phyloP scores from a whole-genome alignment of 2,329 filamentous ascomycete species.

The Fusarium citri region DNA sequence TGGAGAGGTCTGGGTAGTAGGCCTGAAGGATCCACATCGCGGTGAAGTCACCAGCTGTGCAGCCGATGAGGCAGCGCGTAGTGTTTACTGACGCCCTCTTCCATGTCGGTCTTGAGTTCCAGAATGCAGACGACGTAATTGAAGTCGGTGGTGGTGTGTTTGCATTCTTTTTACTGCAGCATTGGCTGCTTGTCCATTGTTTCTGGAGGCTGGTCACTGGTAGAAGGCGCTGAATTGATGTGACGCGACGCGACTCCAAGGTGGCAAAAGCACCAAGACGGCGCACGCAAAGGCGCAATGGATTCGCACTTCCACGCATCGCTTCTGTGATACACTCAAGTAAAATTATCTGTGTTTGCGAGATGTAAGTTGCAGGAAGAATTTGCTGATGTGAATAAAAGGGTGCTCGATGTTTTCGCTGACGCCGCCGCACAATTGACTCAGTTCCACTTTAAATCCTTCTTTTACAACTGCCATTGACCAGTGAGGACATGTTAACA shows the following conservation, averaged over 20 bases:
- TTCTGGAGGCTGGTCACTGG: constrained; percentile 1
- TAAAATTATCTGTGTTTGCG: background rate
- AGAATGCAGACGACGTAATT: constrained; percentile 44
- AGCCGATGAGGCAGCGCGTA: constrained; percentile 65
- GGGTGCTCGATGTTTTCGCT: background rate
- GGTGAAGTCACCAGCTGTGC: constrained; percentile 67
- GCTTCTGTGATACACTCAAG: rapidly evolving
- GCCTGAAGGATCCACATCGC: constrained; percentile 67
- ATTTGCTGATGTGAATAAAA: background rate
- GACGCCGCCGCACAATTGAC: constrained; percentile 14
- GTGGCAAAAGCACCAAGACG: background rate
- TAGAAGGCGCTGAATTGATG: background rate
- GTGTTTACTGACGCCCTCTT: constrained; percentile 65
- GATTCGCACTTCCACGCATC: rapidly evolving
- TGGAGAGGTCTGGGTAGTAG: constrained; percentile 58
- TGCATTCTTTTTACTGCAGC: constrained; percentile 13
- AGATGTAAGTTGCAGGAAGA: background rate
- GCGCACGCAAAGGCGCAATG: background rate
- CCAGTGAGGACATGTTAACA: too few relatives aligned
- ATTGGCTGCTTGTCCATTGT: constrained; percentile 26
- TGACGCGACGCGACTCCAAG: background rate
- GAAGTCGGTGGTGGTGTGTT: background rate
- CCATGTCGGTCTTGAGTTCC: constrained; percentile 55
- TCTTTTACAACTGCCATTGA: too few relatives aligned
- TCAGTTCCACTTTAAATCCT: constrained; percentile 23